Conservation (phyloP, 208 protist species). For the Acanthamoeba quina region DNA sequence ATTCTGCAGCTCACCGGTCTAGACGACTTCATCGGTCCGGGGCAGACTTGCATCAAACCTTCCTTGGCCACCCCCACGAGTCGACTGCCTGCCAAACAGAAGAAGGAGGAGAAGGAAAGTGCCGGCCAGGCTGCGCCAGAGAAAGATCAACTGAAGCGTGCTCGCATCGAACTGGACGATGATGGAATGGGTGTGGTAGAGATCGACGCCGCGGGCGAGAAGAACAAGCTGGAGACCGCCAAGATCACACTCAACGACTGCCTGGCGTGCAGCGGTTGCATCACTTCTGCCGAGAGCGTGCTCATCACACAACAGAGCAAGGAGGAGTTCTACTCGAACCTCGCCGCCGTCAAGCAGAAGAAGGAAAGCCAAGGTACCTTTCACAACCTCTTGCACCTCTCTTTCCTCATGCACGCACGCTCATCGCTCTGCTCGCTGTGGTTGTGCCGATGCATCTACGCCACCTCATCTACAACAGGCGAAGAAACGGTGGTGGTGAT, state of each 20-base stretch:
- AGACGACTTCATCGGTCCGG: conserved; percentile 89
- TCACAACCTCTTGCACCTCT: not conserved
- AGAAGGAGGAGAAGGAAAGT: not conserved
- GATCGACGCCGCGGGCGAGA: conserved; percentile 77
- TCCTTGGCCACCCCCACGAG: not conserved
- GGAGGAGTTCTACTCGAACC: conserved; percentile 84
- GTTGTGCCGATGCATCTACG: too few relatives aligned
- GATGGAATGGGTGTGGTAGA: conserved; percentile 79
- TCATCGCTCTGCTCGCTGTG: not conserved
- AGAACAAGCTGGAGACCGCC: conserved; percentile 83
- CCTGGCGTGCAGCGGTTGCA: conserved; percentile 95
- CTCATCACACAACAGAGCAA: conserved; percentile 93
- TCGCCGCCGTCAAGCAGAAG: conserved; percentile 72
- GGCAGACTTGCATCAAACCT: conserved; percentile 88
- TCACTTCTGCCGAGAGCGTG: conserved; percentile 98
- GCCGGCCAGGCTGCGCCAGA: not conserved
- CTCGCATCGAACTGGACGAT: conserved; percentile 77
- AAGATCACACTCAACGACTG: conserved; percentile 91
- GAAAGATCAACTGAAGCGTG: not conserved
- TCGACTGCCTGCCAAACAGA: not conserved
- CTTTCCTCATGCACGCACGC: not conserved
- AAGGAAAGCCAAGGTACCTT: not conserved
- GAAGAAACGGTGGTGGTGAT: conserved; percentile 88
- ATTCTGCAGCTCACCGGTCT: conserved; percentile 87
- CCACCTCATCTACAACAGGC: too few relatives aligned